Conservation (phyloP, 1,284 basidiomycete genomes). For the Tylopilus sp. region DNA sequence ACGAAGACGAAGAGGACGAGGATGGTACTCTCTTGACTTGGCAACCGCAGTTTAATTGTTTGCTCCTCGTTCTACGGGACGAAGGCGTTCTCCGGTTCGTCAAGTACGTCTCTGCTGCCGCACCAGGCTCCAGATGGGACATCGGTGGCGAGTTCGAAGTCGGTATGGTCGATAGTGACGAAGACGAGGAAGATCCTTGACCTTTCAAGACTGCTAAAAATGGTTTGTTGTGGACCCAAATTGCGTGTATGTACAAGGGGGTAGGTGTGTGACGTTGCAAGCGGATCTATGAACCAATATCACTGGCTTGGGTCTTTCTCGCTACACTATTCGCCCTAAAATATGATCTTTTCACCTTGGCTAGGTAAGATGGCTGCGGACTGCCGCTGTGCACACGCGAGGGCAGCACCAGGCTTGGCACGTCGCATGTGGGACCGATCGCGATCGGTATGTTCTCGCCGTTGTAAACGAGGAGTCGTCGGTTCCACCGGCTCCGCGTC, state of each 20-base stretch:
- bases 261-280: background rate
- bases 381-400: conserved; percentile 85
- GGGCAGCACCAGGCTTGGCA: conserved; percentile 83
- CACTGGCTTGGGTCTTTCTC: background rate
- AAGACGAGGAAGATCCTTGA: conserved; percentile 26
- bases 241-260: background rate
- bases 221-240: background rate
- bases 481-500: background rate
- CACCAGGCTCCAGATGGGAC: conserved; percentile 88
- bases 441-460: conserved; percentile 6
- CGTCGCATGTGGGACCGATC: conserved; percentile 36
- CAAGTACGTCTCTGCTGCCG: conserved; percentile 87
- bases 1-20: conserved; percentile 47
- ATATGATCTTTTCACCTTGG: conserved; percentile 82
- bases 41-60: conserved; percentile 87
- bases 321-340: conserved; percentile 36
- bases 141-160: conserved; percentile 87
- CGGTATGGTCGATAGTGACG: conserved; percentile 54
- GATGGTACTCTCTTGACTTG: conserved; percentile 83
- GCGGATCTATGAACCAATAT: background rate
- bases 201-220: background rate
- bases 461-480: background rate
- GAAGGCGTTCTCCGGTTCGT: conserved; percentile 92
- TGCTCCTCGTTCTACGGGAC: conserved; percentile 89
- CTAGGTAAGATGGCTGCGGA: conserved; percentile 79